These are phyloP conservation scores for Arxiozyma heterogenica DNA, from an alignment of 1,139 yeast genomes.

Conservation along the genomic window DNA sequence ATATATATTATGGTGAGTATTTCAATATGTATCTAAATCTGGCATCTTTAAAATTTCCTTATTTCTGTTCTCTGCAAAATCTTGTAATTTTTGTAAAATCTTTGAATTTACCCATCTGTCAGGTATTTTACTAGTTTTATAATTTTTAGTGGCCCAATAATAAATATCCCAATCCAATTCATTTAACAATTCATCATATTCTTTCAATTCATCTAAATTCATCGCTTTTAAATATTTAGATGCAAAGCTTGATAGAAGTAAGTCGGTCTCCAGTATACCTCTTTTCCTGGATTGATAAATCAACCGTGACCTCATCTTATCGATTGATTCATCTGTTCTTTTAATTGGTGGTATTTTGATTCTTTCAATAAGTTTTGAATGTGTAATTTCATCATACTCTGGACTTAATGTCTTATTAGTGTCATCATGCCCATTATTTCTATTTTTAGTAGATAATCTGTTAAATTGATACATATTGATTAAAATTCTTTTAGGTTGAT, in stretches of 20 bases:
- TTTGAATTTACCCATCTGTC: slow-evolving; percentile 68
- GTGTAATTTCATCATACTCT: not conserved
- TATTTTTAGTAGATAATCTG: too few relatives aligned
- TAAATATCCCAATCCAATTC: slow-evolving; percentile 98
- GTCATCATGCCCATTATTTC: too few relatives aligned
- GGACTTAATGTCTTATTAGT: not conserved
- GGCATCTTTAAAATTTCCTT: slow-evolving; percentile 84
- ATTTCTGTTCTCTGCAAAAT: slow-evolving; percentile 64
- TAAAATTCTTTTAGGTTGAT: too few relatives aligned
- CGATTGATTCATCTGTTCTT: slow-evolving; percentile 65
- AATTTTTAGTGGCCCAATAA: slow-evolving; percentile 91
- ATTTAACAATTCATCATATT: slow-evolving; percentile 77
- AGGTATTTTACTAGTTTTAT: slow-evolving; percentile 73
- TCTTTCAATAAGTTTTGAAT: slow-evolving; percentile 8
- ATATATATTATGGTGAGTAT: not conserved
- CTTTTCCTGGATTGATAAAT: slow-evolving; percentile 89
- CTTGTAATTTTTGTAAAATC: slow-evolving; percentile 58
- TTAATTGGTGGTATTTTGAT: slow-evolving; percentile 67
- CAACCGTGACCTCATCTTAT: slow-evolving; percentile 74
- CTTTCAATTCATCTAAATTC: slow-evolving; percentile 62
- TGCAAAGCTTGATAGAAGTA: slow-evolving; percentile 78
- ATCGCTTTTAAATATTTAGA: slow-evolving; percentile 55
- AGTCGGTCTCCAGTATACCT: slow-evolving; percentile 89
- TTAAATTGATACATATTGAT: too few relatives aligned
- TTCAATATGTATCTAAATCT: slow-evolving; percentile 34